phyloP scores from a whole-genome alignment of 495 filamentous ascomycete genomes.

The Penicillium cataractarum region DNA sequence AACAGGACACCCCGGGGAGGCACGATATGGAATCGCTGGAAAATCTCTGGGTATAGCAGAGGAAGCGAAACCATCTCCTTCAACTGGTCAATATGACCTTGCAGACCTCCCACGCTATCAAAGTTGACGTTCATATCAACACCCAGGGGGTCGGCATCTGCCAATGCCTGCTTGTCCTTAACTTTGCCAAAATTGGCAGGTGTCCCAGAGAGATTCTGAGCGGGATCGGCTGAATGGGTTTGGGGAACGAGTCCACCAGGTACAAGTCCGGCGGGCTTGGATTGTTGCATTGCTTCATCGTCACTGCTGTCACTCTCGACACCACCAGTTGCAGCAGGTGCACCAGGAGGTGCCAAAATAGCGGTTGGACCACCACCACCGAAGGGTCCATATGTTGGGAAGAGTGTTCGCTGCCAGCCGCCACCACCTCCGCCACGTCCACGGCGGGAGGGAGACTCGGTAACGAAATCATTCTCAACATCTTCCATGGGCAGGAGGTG shows the following conservation, averaged over 20 bases:
- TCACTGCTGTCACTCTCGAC: conserved; percentile 96
- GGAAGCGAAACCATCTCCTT: conserved; percentile 98
- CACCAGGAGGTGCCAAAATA: conserved; percentile 77
- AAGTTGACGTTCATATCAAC: conserved; percentile 91
- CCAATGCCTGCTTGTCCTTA: conserved; percentile 78
- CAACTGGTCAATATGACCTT: conserved; percentile 90
- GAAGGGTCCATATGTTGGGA: conserved; percentile 88
- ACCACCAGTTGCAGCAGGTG: conserved; percentile 68
- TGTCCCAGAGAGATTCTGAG: conserved; percentile 64
- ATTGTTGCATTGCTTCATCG: conserved; percentile 69
- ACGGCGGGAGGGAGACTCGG: conserved; percentile 69
- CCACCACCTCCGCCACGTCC: conserved; percentile 57
- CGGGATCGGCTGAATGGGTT: conserved; percentile 64
- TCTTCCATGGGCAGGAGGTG: conserved; percentile 68
- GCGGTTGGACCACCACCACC: conserved; percentile 77
- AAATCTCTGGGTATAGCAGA: conserved; percentile 93
- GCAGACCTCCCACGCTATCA: conserved; percentile 85
- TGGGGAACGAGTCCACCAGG: conserved; percentile 61
- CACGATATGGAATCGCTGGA: conserved; percentile 85
- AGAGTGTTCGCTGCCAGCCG: conserved; percentile 74
- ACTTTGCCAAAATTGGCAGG: conserved; percentile 87
- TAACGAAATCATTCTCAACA: conserved; percentile 57
- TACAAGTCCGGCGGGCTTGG: conserved; percentile 63
- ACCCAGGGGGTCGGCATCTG: conserved; percentile 91
- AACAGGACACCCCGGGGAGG: conserved; percentile 94